Evolutionary conservation across 1,284 basidiomycete genomes (phyloP), one percentile per base, ranked within the genome.

Genomic region (Rhodotorula sp.): DNA sequence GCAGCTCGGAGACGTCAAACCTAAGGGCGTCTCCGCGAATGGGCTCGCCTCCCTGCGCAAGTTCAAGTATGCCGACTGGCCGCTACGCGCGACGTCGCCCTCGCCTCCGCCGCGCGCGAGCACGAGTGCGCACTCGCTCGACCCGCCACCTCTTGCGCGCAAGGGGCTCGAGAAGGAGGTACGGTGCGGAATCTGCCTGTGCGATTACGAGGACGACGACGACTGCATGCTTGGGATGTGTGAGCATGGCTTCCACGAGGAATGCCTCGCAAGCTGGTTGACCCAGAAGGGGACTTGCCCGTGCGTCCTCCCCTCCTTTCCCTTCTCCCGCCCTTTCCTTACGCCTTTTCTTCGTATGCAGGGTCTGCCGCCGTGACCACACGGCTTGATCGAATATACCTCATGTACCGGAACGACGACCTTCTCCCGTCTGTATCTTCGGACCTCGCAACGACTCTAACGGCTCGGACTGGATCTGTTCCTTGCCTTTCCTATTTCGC

Each of bases 171-270:
- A 74, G 51, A 76, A 76, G 61, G 75, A 76, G 46, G 66, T 44
- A 44, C 50, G 70, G 8, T 76, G 75, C 48, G 46, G 63, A 15
- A 61, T 76, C 10, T 76, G 75, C 44, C 39, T 76, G 8, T 48
- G 48, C 61, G 75, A 76, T 51, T 76, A 76, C 66, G 70, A 70
- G 8, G 75, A 74, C 21, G 64, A 72, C 17, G 75, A 76, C 39
- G 67, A 66, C 15, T 25, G 50, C 50, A 59, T 71, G 57, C 72
- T 72, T 36, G 64, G 51, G 0, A 5, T 46, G 3, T 76, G 75
- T 60, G 37, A 36, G 8, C 75, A 76, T 34, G 70, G 70, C 13
- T 72, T 70, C 51, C 75, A 76, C 63, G 12, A 39, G 9, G 75
- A 74, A 5, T 76, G 75, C 61, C 50, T 70, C 22, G 56, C 60